Conservation (phyloP, 1,284 basidiomycete species). For the Pseudozyma pruni region DNA sequence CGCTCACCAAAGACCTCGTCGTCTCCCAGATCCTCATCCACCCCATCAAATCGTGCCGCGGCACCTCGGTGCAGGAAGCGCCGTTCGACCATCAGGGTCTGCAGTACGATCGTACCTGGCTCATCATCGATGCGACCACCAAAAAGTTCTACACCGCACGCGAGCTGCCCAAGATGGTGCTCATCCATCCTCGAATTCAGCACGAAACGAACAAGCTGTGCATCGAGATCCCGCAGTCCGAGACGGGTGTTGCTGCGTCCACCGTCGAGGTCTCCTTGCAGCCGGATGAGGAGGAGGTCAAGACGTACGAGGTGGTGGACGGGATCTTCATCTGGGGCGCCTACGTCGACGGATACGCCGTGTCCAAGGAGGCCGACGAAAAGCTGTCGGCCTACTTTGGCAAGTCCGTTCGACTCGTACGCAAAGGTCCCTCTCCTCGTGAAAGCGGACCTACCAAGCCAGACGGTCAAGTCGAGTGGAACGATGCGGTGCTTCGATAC, state of each 20-base stretch:
- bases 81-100: conserved; percentile 52
- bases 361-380: conserved; percentile 53
- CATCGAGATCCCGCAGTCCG: conserved; percentile 55
- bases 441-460: conserved; percentile 38
- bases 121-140: conserved; percentile 57
- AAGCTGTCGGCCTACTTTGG: conserved; percentile 57
- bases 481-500: conserved; percentile 35
- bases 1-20: conserved; percentile 42
- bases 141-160: conserved; percentile 59
- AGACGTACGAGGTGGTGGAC: conserved; percentile 47
- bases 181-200: conserved; percentile 54
- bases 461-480: conserved; percentile 39
- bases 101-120: conserved; percentile 60
- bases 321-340: conserved; percentile 57
- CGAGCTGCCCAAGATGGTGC: conserved; percentile 61
- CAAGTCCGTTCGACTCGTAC: conserved; percentile 52
- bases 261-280: conserved; percentile 45
- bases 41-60: conserved; percentile 63
- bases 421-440: conserved; percentile 51
- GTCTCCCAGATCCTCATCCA: conserved; percentile 52
- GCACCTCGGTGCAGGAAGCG: conserved; percentile 50
- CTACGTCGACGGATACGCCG: conserved; percentile 57
- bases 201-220: conserved; percentile 25
- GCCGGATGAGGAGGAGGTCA: conserved; percentile 34
- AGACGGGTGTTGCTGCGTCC: conserved; percentile 28